Conservation (phyloP, 148 eudicot species). For the Vaccinium corymbosum region DNA sequence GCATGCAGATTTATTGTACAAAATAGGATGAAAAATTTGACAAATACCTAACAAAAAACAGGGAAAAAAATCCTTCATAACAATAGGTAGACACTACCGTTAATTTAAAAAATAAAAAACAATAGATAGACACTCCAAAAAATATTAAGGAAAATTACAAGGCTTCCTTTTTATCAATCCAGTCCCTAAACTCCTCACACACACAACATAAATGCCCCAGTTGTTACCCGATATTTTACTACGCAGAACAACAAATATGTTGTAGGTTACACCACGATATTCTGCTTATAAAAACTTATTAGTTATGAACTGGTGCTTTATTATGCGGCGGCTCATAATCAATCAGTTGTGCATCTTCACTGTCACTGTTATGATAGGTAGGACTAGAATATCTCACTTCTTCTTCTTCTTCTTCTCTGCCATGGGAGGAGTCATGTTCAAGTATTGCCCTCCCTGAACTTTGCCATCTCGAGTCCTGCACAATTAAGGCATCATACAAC, state of each 20-base stretch:
- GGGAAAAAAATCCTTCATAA: background rate
- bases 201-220: background rate
- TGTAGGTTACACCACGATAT: background rate
- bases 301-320: background rate
- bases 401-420: background rate
- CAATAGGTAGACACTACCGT: background rate
- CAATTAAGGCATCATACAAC: background rate
- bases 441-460: background rate
- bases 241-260: background rate
- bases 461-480: background rate
- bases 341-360: background rate
- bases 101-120: too few relatives aligned
- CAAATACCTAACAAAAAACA: background rate
- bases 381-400: background rate
- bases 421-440: background rate
- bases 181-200: background rate
- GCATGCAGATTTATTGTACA: background rate
- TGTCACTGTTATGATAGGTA: background rate
- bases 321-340: slow-evolving; percentile 5
- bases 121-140: background rate
- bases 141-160: background rate
- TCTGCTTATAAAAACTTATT: background rate
- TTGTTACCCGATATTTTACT: background rate
- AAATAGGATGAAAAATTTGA: background rate
- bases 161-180: background rate